Conservation (phyloP, 192 early-diverging fungal genomes). For the Spinellus fusiger region DNA sequence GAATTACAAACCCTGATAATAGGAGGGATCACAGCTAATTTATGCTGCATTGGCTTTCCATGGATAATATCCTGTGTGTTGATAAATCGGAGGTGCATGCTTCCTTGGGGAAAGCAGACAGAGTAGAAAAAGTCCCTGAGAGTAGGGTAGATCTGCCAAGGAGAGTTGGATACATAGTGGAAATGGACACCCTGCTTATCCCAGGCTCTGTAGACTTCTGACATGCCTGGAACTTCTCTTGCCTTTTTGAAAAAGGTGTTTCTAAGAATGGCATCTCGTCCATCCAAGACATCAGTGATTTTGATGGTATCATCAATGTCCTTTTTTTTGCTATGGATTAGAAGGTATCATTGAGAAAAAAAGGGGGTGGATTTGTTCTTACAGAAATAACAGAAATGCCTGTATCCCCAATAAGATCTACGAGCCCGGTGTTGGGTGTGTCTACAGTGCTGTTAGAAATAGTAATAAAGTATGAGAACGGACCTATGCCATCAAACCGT, state of each 20-base stretch:
- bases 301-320: slow-evolving; percentile 97
- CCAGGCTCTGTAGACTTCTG: slow-evolving; percentile 59
- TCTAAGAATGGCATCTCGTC: slow-evolving; percentile 58
- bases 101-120: slow-evolving; percentile 75
- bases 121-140: slow-evolving; percentile 65
- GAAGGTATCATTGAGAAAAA: background rate
- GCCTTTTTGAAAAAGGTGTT: slow-evolving; percentile 67
- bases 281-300: slow-evolving; percentile 72
- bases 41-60: slow-evolving; percentile 22
- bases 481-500: slow-evolving; percentile 14
- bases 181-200: slow-evolving; percentile 52
- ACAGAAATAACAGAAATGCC: slow-evolving; percentile 79
- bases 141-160: slow-evolving; percentile 83
- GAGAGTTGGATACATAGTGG: slow-evolving; percentile 89
- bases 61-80: slow-evolving; percentile 15
- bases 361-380: background rate
- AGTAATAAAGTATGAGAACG: background rate
- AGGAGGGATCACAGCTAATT: slow-evolving; percentile 11
- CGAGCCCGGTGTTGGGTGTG: slow-evolving; percentile 33
- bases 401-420: slow-evolving; percentile 58
- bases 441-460: slow-evolving; percentile 6
- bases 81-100: slow-evolving; percentile 47
- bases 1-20: slow-evolving; percentile 19
- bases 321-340: background rate
- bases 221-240: slow-evolving; percentile 75